These are phyloP conservation scores for Neophaeococcomyces aloes DNA, from an alignment of 2,329 filamentous ascomycete species.

Conservation along the genomic window DNA sequence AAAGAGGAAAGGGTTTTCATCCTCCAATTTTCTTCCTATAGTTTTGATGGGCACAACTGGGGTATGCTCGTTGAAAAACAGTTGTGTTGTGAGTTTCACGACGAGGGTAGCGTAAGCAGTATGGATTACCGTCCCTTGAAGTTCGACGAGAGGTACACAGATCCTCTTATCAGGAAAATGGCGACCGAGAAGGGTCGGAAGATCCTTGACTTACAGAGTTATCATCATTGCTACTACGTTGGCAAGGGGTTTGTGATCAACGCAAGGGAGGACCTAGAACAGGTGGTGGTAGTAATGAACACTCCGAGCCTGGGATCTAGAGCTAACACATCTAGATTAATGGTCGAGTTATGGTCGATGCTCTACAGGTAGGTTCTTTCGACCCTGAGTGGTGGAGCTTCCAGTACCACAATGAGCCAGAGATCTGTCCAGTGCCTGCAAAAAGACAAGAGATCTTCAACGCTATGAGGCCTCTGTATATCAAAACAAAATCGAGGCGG, in stretches of 20 bases:
- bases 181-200: constrained; percentile 3
- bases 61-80: constrained; percentile 1
- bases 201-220: constrained; percentile 5
- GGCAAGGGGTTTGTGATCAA: not conserved
- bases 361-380: constrained; percentile 2
- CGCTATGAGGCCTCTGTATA: constrained; percentile 3
- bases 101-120: not conserved
- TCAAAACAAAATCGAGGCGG: not conserved
- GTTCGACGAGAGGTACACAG: constrained; percentile 2
- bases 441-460: constrained; percentile 6
- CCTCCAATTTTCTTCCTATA: constrained; percentile 2
- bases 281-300: not conserved
- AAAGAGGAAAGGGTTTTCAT: constrained; percentile 3
- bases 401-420: constrained; percentile 1
- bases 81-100: not conserved
- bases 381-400: not conserved
- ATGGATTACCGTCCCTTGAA: constrained; percentile 5
- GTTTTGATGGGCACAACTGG: constrained; percentile 7
- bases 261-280: not conserved
- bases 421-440: constrained; percentile 1
- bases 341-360: constrained; percentile 6
- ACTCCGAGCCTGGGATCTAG: not conserved
- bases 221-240: constrained; percentile 4
- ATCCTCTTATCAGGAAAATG: constrained; percentile 3
- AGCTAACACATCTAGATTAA: not conserved